These are phyloP conservation scores for Boletus calvinii DNA, from an alignment of 1,284 basidiomycete genomes.

Conservation along the genomic window DNA sequence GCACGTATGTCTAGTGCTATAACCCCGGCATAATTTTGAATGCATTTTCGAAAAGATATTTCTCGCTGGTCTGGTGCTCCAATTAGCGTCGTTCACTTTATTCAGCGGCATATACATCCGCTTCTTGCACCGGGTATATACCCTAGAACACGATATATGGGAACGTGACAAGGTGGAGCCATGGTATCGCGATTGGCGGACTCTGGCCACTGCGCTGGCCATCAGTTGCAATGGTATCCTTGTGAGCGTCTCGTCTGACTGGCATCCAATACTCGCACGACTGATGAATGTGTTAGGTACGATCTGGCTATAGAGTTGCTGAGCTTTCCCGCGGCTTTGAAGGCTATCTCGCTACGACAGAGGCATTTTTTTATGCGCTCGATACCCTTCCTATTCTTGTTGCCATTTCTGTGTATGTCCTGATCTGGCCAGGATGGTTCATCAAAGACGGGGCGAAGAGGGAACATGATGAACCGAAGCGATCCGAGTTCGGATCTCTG, in stretches of 20 bases:
- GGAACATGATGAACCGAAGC: background rate
- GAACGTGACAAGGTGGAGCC: slow-evolving; percentile 30
- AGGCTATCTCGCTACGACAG: slow-evolving; percentile 60
- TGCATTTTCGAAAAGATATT: slow-evolving; percentile 51
- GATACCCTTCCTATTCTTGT: slow-evolving; percentile 67
- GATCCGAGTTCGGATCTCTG: background rate
- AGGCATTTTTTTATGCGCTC: slow-evolving; percentile 63
- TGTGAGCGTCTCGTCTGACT: slow-evolving; percentile 36
- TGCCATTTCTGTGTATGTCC: slow-evolving; percentile 53
- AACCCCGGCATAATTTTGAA: slow-evolving; percentile 53
- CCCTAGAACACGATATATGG: slow-evolving; percentile 48
- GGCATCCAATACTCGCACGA: background rate
- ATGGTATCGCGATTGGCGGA: slow-evolving; percentile 63
- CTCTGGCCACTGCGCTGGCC: slow-evolving; percentile 51
- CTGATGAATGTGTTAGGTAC: slow-evolving; percentile 44
- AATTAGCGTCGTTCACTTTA: slow-evolving; percentile 61
- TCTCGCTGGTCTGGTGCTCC: slow-evolving; percentile 60
- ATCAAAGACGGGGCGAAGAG: slow-evolving; percentile 28
- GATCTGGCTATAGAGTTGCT: slow-evolving; percentile 65
- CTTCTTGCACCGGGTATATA: slow-evolving; percentile 56
- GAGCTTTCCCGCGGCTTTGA: slow-evolving; percentile 66
- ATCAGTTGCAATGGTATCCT: slow-evolving; percentile 68
- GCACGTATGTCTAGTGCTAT: slow-evolving; percentile 40
- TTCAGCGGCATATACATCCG: slow-evolving; percentile 59
- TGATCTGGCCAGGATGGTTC: slow-evolving; percentile 62